Conservation (phyloP, 2,329 filamentous ascomycete genomes). For the Rhinocladiella mackenziei region DNA sequence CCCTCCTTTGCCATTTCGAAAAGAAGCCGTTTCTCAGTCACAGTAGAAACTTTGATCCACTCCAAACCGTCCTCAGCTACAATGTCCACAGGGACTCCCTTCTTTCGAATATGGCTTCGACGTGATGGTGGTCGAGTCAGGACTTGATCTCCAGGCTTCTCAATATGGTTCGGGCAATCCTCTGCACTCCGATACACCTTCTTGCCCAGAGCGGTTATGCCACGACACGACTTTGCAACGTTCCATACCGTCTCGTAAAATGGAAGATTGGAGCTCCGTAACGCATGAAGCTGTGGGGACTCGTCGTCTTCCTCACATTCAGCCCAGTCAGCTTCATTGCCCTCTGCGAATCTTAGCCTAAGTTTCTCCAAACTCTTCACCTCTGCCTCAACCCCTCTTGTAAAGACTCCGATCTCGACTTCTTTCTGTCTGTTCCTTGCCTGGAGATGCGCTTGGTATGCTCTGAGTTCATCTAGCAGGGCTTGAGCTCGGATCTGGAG, state of each 20-base stretch:
- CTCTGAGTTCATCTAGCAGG: conserved; percentile 45
- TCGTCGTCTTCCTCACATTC: conserved; percentile 24
- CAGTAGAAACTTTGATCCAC: conserved; percentile 66
- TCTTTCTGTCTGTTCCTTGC: conserved; percentile 44
- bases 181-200: conserved; percentile 40
- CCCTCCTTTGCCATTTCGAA: conserved; percentile 67
- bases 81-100: conserved; percentile 59
- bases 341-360: conserved; percentile 6
- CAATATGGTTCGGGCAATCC: conserved; percentile 8
- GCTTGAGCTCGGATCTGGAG: conserved; percentile 18
- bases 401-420: conserved; percentile 50
- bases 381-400: conserved; percentile 47
- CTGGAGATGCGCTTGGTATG: conserved; percentile 42
- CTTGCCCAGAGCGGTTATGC: conserved; percentile 56
- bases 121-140: conserved; percentile 5
- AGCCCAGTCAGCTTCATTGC: conserved; percentile 11
- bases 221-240: conserved; percentile 55
- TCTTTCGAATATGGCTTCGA: conserved; percentile 33
- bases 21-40: conserved; percentile 60
- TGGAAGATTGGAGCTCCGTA: conserved; percentile 62
- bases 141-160: conserved; percentile 10
- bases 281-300: conserved; percentile 46
- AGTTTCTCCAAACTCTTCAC: conserved; percentile 47
- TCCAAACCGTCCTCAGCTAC: conserved; percentile 59
- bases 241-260: conserved; percentile 63